Evolutionary conservation across 768 basidiomycete species (phyloP).

Genomic region (Solioccasus polychromus): DNA sequence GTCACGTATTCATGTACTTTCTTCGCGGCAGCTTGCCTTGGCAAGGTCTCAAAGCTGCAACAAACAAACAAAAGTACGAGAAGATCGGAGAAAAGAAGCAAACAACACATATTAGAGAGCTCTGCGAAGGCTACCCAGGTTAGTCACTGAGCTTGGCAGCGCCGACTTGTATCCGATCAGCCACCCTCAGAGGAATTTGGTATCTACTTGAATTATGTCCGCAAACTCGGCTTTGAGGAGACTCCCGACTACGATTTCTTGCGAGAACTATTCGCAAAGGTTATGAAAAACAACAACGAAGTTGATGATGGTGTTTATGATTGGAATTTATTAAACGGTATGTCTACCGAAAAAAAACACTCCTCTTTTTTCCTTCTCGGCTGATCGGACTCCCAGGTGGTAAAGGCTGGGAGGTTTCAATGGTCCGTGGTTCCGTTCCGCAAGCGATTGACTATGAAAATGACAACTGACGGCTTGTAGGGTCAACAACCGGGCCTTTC

Average conservation of each 20-base stretch:
- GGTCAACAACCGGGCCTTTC: slow-evolving; percentile 63
- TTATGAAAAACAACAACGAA: slow-evolving; percentile 88
- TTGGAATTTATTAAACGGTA: slow-evolving; percentile 91
- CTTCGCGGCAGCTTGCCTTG: slow-evolving; percentile 94
- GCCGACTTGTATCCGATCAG: slow-evolving; percentile 7
- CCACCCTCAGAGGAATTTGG: slow-evolving; percentile 87
- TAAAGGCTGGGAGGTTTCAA: slow-evolving; percentile 88
- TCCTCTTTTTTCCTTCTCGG: not conserved
- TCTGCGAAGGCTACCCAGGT: slow-evolving; percentile 96
- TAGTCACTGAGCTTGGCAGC: slow-evolving; percentile 20
- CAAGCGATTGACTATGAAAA: not conserved
- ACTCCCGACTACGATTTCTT: slow-evolving; percentile 99
- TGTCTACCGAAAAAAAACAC: slow-evolving; percentile 17
- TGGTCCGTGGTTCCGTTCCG: slow-evolving; percentile 46
- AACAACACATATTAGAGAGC: slow-evolving; percentile 94
- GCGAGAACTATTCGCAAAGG: slow-evolving; percentile 90
- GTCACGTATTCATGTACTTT: slow-evolving; percentile 99
- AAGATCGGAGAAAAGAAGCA: slow-evolving; percentile 99
- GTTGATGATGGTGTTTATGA: slow-evolving; percentile 93
- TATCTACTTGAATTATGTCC: slow-evolving; percentile 98
- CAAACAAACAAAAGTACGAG: slow-evolving; percentile 99
- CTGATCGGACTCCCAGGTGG: slow-evolving; percentile 51
- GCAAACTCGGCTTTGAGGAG: slow-evolving; percentile 98
- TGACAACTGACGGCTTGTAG: slow-evolving; percentile 30
- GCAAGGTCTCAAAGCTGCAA: slow-evolving; percentile 99